Conservation (phyloP, 768 basidiomycete species). For the Leccinellum albellum region DNA sequence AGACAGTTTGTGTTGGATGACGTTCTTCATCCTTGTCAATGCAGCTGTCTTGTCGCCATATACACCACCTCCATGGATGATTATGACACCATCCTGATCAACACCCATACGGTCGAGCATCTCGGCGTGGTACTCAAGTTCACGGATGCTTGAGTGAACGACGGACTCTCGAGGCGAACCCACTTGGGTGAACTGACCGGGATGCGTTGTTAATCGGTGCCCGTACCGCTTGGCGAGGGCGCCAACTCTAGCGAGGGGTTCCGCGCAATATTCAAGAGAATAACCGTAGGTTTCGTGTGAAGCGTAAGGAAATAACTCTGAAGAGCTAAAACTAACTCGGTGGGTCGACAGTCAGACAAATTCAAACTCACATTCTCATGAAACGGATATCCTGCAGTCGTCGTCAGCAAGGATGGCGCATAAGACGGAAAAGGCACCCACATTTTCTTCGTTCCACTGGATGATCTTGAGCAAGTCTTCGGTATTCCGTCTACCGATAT, state of each 20-base stretch:
- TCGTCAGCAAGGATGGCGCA: not conserved
- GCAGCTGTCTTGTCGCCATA: slow-evolving; percentile 78
- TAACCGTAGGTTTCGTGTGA: slow-evolving; percentile 81
- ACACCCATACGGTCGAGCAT: slow-evolving; percentile 84
- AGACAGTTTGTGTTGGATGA: slow-evolving; percentile 56
- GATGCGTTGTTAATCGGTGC: slow-evolving; percentile 82
- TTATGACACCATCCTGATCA: slow-evolving; percentile 82
- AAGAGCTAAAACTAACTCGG: slow-evolving; percentile 43
- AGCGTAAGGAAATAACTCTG: slow-evolving; percentile 92
- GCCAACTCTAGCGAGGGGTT: slow-evolving; percentile 54
- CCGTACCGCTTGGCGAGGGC: slow-evolving; percentile 64
- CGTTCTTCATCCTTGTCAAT: slow-evolving; percentile 67
- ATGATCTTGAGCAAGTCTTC: slow-evolving; percentile 71
- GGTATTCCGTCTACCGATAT: slow-evolving; percentile 72
- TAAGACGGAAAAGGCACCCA: slow-evolving; percentile 23
- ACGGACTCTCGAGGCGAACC: slow-evolving; percentile 77
- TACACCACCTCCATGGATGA: slow-evolving; percentile 82
- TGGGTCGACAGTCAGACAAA: not conserved
- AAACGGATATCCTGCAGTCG: slow-evolving; percentile 64
- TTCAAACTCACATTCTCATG: slow-evolving; percentile 53
- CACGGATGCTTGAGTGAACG: slow-evolving; percentile 69
- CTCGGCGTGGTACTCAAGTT: slow-evolving; percentile 83
- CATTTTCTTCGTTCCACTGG: slow-evolving; percentile 89
- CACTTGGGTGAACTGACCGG: slow-evolving; percentile 82
- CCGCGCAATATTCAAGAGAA: slow-evolving; percentile 67